A percentile compares a stretch with the other conserved stretches of the same genome.
These are phyloP conservation scores for Acanthamoeba lenticulata DNA, from an alignment of 208 protist species.

Conservation along the genomic window DNA sequence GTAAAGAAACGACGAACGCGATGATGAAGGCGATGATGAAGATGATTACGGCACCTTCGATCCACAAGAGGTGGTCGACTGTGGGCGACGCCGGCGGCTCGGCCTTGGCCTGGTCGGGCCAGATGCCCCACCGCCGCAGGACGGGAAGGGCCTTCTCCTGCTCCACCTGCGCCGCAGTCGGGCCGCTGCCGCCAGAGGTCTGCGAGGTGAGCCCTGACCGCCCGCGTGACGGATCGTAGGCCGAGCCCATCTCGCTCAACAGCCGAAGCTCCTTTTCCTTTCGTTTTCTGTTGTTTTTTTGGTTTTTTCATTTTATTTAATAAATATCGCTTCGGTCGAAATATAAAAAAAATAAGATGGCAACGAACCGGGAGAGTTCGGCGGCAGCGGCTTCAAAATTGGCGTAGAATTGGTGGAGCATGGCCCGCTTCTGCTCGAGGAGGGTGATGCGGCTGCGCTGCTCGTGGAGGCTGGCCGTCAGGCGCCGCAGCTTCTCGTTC, in stretches of 20 bases:
- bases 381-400: conserved; percentile 36
- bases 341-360: no score
- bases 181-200: background rate
- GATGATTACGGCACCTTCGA: no score
- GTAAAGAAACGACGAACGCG: no score
- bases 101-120: background rate
- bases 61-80: background rate
- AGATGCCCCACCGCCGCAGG: background rate
- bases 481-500: conserved; percentile 6
- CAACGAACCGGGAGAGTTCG: background rate
- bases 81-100: background rate
- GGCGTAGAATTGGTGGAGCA: conserved; percentile 33
- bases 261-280: background rate
- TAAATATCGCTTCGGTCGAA: no score
- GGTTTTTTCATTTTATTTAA: no score
- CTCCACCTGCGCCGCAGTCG: background rate
- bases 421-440: conserved; percentile 38
- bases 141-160: background rate
- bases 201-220: no score
- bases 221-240: background rate
- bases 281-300: no score
- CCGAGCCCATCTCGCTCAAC: background rate
- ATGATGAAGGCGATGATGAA: no score
- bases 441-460: conserved; percentile 1
- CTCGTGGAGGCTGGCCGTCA: background rate